Evolutionary conservation across 2,329 filamentous ascomycete species (phyloP), one percentile per base, ranked within the genome.

Genomic region (Cadophora gregata): DNA sequence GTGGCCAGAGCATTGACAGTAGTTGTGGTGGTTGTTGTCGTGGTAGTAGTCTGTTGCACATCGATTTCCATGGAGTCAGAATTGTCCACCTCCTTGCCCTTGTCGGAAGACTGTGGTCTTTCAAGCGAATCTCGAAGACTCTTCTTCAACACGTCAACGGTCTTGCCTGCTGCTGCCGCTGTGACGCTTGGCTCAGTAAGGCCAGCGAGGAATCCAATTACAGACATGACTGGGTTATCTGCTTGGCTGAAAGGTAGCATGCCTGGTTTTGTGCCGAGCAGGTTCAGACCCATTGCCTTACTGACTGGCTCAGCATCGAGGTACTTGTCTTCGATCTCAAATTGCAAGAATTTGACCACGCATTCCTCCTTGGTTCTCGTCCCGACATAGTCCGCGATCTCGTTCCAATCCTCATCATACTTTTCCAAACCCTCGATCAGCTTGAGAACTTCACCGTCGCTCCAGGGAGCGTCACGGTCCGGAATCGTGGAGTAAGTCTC

Each of bases 251-350:
- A 96, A 0, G 96, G 96, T 55, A 97, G 85, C 69, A 93, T 89
- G 9, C 94, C 94, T 67, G 90, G 87, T 61, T 93, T 86, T 65
- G 88, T 86, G 38, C 91, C 90, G 42, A 96, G 82, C 83, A 91
- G 82, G 64, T 87, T 83, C 64, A 92, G 82, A 8, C 88, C 86
- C 0, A 81, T 86, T 12, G 83, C 84, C 58, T 81, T 83, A 62
- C 86, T 79, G 12, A 79, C 74, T 8, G 85, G 83, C 74, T 95
- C 90, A 8, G 93, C 88, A 74, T 98, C 94, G 10, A 97, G 83
- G 76, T 97, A 99, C 78, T 97, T 96, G 81, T 97, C 95, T 78
- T 98, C 96, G 69, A 99, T 99, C 73, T 97, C 95, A 42, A 99
- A 84, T 77, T 97, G 93, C 70, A 99, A 80, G 82, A 99, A 99